Percentiles rank a stretch among this genome's conserved stretches.
These are phyloP conservation scores for Leccinum fibrillosum DNA, from an alignment of 768 basidiomycete genomes.

Conservation along the genomic window DNA sequence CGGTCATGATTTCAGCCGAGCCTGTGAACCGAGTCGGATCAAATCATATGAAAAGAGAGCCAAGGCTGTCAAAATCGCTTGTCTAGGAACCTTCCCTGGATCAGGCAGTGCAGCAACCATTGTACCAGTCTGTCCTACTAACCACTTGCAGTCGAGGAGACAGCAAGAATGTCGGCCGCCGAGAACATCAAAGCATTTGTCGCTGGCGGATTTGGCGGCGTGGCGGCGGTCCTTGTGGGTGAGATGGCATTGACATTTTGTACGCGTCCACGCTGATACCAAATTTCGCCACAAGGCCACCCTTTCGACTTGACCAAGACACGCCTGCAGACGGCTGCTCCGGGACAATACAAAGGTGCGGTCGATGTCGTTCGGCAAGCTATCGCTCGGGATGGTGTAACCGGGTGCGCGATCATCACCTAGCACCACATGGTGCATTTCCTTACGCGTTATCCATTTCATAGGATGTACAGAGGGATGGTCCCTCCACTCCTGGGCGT, in stretches of 20 bases:
- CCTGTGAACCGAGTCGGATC: conserved; percentile 2
- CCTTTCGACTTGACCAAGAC: conserved; percentile 98
- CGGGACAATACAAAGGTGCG: conserved; percentile 87
- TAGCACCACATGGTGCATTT: not conserved
- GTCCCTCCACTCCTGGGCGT: conserved; percentile 92
- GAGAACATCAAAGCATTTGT: conserved; percentile 79
- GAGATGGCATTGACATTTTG: not conserved
- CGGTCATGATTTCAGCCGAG: no score
- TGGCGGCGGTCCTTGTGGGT: conserved; percentile 88
- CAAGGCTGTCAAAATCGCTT: conserved; percentile 17
- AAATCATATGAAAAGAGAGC: conserved; percentile 29
- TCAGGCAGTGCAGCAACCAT: not conserved
- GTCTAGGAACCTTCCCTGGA: conserved; percentile 18
- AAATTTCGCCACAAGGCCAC: conserved; percentile 58
- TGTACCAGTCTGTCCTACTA: conserved; percentile 5
- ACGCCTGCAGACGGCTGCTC: conserved; percentile 88
- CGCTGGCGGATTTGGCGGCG: conserved; percentile 91
- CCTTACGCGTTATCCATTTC: conserved; percentile 3
- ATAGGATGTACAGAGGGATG: conserved; percentile 86
- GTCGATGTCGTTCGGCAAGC: conserved; percentile 92
- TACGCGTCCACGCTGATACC: conserved; percentile 1
- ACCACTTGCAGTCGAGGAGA: conserved; percentile 16
- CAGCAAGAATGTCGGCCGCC: conserved; percentile 25
- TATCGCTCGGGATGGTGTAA: conserved; percentile 84
- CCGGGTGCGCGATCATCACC: conserved; percentile 55